Conservation (phyloP, 257 asterid species). For the Nyctanthes arbortristis region DNA sequence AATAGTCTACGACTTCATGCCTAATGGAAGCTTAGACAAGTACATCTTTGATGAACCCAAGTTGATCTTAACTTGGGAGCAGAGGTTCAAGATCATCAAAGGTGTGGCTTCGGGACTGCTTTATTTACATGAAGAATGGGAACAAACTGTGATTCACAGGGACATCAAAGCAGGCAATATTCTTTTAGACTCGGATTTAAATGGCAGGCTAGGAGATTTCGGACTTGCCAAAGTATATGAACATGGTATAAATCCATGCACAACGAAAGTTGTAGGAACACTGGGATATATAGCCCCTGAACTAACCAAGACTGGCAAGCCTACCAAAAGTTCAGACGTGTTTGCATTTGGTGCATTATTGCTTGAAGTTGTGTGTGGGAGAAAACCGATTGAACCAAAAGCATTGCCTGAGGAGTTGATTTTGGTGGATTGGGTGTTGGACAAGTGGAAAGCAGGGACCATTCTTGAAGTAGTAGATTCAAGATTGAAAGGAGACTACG, state of each 20-base stretch:
- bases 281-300: conserved; percentile 82
- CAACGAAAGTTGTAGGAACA: conserved; percentile 75
- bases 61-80: conserved; percentile 55
- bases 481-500: conserved; percentile 43
- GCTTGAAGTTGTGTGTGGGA: conserved; percentile 71
- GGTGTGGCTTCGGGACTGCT: conserved; percentile 64
- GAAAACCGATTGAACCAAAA: conserved; percentile 63
- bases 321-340: conserved; percentile 61
- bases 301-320: conserved; percentile 67
- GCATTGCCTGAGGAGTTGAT: conserved; percentile 68
- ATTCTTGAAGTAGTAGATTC: conserved; percentile 54
- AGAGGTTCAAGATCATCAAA: conserved; percentile 60
- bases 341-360: conserved; percentile 73
- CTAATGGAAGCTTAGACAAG: conserved; percentile 73
- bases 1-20: conserved; percentile 74
- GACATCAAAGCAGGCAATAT: conserved; percentile 75
- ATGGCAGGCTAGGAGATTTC: conserved; percentile 70
- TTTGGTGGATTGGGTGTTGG: conserved; percentile 83
- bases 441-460: conserved; percentile 51
- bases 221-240: conserved; percentile 73
- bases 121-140: conserved; percentile 76
- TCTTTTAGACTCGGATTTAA: conserved; percentile 54
- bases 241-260: conserved; percentile 50
- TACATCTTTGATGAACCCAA: conserved; percentile 46
- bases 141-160: conserved; percentile 69